Base-by-base conservation (phyloP, 345 rosid genomes). In the Toxicodendron radicans region DNA sequence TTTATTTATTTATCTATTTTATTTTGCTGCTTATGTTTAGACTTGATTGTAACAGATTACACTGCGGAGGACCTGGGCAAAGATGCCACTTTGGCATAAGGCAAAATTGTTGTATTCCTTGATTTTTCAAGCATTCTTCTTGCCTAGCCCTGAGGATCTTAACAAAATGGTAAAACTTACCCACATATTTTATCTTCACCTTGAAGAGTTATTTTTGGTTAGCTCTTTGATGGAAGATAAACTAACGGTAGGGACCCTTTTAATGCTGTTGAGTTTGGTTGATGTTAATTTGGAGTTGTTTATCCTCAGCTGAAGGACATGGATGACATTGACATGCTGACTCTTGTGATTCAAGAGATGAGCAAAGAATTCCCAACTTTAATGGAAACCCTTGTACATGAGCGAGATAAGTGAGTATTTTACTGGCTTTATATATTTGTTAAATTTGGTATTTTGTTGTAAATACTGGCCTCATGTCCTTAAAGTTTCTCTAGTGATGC, bases 341-440 rank as follows among this genome's bases (percentile, higher is more conserved):
- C 99, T 74, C 90, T 93, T 70, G 95, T 96, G 75, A 92, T 93
- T 83, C 95, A 92, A 87, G 97, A 96, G 83, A 92, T 96, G 98
- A 93, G 97, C 90, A 93, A 92, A 87, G 84, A 89, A 70, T 96
- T 90, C 83, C 99, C 99, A 58, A 84, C 98, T 70, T 83, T 93
- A 49, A 93, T 93, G 95, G 93, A 96, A 71, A 91, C 99, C 21
- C 92, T 93, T 76, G 97, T 93, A 21, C 97, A 87, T 74, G 99
- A 96, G 77, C 84, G 99, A 83, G 99, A 96, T 81, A 94, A 94
- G 99, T 96, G 64, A 92, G 92, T 87, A 62, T 72, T 82, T 74
- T 71, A 18, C 49, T 81, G 30, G 2, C 18, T 61, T 57, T 51
- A 73, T 66, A 20, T 51, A 33, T 75, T 2, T 8, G 8, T 62